Evolutionary conservation across 495 filamentous ascomycete genomes (phyloP), one percentile per base, ranked within the genome.

Genomic region (Platismatia glauca): DNA sequence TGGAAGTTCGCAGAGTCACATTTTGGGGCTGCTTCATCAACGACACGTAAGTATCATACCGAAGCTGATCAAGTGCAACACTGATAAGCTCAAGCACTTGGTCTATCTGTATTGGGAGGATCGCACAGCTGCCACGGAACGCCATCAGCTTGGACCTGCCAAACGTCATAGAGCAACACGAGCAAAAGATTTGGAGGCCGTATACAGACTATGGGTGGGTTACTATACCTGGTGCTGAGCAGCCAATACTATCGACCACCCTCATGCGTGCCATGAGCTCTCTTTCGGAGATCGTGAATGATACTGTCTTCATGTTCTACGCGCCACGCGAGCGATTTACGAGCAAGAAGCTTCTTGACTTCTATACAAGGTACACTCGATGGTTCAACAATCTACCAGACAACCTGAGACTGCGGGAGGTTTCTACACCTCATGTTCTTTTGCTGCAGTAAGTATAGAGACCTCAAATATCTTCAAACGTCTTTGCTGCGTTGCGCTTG

Each of bases 1-100:
- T 74, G n/a, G 74, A 78, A 57, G 76, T 71, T 31, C 73, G 78
- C 6, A 75, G 70, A 41, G 71, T 77, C 33, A 80, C 78, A 0
- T 78, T 80, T 48, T 80, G 78, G 78, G 77, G 71, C 8, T 68
- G 69, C 50, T 79, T 74, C 65, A 68, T 67, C 11, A 62, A 77
- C 9, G 76, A 80, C 46, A 75, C 72, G 69, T 76, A 66, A 64
- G 59, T 60, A 24, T 13, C 24, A 48, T 37, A 24, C 24, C 31
- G 44, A 4, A n/a, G 24, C 15, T 20, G 31, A 0, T 38, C 38
- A 27, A 34, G 11, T 3, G 18, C n/a, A 31, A 41, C 20, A 16
- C 58, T 70, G 55, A 66, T 33, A 13, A 50, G 29, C 22, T 35
- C 13, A 59, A 76, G 74, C 11, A 63, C 66, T 12, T 78, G 75